Base-by-base conservation (phyloP, 1,284 basidiomycete genomes). In the Trametes hirsuta region DNA sequence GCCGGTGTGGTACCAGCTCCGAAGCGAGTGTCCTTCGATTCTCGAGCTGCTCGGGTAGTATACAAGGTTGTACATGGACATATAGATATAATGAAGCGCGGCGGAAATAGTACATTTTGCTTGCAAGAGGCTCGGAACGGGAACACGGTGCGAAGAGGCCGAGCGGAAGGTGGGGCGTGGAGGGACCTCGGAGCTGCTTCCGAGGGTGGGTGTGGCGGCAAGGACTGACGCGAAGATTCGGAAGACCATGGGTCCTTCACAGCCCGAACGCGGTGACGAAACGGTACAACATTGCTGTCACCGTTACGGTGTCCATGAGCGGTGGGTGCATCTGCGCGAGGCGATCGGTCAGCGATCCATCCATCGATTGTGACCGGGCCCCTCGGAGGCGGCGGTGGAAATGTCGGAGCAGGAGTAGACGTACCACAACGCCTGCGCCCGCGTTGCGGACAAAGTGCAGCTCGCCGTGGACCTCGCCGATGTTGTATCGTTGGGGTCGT, bases 291-390 rank as follows among this genome's bases (percentile, higher is more conserved):
- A 93, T 91, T 54, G 85, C 84, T 39, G 91, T 91, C 64, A 93
- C 85, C 39, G 87, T 87, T 62, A 93, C 90, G 50, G 84, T 85
- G 79, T 93, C 91, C 90, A 93, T 93, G 75, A 93, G 85, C 62
- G 91, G 91, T 56, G 90, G 90, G 71, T 92, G 90, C 79, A 85
- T 90, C 90, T 92, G 71, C 54, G 63, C 65, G 60, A 59, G 22
- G 4, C 44, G 44, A n/a, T 60, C 44, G 64, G 64, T 61, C 57
- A 62, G 63, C 30, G 24, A 55, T n/a, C 49, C 22, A 51, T 62
- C 61, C 55, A 65, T 65, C 64, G 64, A 61, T 56, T 67, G 53
- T 44, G 46, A 34, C 49, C 47, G 59, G 46, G 42, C 22, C 14
- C 65, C 60, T 30, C 30, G 30, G 30, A 8, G 4, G 30, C 30